Conservation (phyloP, 2,329 filamentous ascomycete genomes). For the Aureobasidium sp. region DNA sequence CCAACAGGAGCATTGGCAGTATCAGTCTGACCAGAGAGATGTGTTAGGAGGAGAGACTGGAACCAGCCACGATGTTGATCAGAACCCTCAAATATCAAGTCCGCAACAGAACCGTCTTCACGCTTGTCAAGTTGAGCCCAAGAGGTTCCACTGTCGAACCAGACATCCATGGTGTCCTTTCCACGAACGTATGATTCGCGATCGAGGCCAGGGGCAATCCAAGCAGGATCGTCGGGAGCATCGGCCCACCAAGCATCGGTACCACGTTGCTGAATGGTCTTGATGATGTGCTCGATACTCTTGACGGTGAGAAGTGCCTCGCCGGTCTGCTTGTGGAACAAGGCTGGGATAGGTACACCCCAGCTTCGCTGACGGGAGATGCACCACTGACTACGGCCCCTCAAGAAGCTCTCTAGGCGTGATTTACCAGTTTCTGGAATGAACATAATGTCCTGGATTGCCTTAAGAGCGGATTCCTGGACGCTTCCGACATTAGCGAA, state of each 20-base stretch:
- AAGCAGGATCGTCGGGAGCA: constrained; percentile 62
- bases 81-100: constrained; percentile 88
- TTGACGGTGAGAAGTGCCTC: constrained; percentile 70
- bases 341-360: constrained; percentile 91
- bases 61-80: constrained; percentile 99
- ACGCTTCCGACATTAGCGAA: constrained; percentile 87
- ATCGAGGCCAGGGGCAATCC: constrained; percentile 62
- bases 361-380: constrained; percentile 93
- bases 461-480: constrained; percentile 63
- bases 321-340: constrained; percentile 59
- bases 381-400: constrained; percentile 90
- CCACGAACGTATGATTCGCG: constrained; percentile 61
- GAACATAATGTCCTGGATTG: constrained; percentile 67
- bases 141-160: constrained; percentile 96
- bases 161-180: constrained; percentile 96
- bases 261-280: constrained; percentile 66
- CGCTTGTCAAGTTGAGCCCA: constrained; percentile 56
- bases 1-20: constrained; percentile 63
- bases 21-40: constrained; percentile 57
- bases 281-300: constrained; percentile 78
- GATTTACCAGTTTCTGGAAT: constrained; percentile 66
- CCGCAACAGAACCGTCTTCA: constrained; percentile 48
- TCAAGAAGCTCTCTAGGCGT: constrained; percentile 77
- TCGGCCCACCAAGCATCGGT: constrained; percentile 97
- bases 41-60: constrained; percentile 87